These are phyloP conservation scores for Globisporangium nagaii DNA, from an alignment of 352 stramenopile genomes.

Conservation along the genomic window DNA sequence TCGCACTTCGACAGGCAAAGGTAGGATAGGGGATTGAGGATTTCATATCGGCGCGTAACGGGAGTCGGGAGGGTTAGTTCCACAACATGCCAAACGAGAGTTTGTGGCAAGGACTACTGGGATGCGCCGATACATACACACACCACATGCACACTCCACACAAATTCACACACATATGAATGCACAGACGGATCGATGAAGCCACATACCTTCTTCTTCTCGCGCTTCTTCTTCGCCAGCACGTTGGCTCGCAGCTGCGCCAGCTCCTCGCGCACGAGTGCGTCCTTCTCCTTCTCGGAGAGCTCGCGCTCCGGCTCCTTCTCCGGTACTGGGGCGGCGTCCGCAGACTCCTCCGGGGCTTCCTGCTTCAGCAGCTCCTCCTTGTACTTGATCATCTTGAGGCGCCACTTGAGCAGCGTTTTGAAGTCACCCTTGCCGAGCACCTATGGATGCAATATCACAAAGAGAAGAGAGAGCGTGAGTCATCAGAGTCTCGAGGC, in stretches of 20 bases:
- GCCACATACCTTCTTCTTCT: conserved; percentile 84
- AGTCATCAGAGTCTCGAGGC: not conserved
- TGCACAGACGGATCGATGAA: conserved; percentile 8
- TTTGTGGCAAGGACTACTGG: conserved; percentile 86
- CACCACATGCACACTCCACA: conserved; percentile 18
- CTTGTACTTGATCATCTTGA: conserved; percentile 90
- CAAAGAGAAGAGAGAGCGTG: not conserved
- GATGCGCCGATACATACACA: conserved; percentile 50
- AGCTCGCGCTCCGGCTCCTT: conserved; percentile 50
- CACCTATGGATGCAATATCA: conserved; percentile 47
- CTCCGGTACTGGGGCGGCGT: not conserved
- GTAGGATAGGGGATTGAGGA: conserved; percentile 47
- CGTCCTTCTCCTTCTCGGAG: conserved; percentile 79
- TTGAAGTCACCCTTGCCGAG: conserved; percentile 99
- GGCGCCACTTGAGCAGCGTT: conserved; percentile 94
- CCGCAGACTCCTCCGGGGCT: conserved; percentile 24
- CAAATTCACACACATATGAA: conserved; percentile 11
- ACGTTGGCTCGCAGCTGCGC: conserved; percentile 71
- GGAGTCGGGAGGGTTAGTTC: conserved; percentile 89
- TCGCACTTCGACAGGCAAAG: conserved; percentile 34
- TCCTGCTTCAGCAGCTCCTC: conserved; percentile 72
- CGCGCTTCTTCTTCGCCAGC: conserved; percentile 83
- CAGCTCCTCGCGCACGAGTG: conserved; percentile 77
- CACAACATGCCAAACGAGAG: conserved; percentile 76
- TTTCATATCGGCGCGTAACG: conserved; percentile 82